Conservation (phyloP, 257 asterid species). For the Lithospermum erythrorhizon region DNA sequence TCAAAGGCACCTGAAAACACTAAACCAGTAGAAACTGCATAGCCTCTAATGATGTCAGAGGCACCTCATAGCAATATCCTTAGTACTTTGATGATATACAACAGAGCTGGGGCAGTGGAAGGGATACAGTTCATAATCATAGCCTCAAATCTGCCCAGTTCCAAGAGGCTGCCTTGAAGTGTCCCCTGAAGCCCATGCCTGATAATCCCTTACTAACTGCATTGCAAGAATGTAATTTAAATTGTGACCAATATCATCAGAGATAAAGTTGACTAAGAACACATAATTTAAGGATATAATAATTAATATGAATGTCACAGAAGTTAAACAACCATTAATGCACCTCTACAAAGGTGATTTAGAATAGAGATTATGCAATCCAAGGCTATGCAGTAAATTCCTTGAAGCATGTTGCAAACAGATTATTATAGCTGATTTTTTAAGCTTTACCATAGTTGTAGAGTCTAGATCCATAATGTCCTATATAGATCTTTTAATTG, state of each 20-base stretch:
- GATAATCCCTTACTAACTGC: constrained; percentile 82
- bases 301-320: no score
- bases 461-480: no score
- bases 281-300: background rate
- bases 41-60: no score
- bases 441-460: no score
- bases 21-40: no score
- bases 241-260: background rate
- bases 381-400: background rate
- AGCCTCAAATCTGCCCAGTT: constrained; percentile 59
- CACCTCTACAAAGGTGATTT: background rate
- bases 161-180: constrained; percentile 90
- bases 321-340: background rate
- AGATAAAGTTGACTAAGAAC: background rate
- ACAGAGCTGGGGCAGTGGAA: background rate
- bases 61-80: background rate
- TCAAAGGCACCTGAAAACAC: no score
- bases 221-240: background rate
- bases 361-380: background rate
- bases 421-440: no score
- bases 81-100: background rate
- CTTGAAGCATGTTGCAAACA: no score
- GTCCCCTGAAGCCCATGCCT: constrained; percentile 97
- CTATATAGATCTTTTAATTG: no score
- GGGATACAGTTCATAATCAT: background rate